phyloP scores from a whole-genome alignment of 805 yeast genomes.

The Zygosaccharomyces gambellarensis region DNA sequence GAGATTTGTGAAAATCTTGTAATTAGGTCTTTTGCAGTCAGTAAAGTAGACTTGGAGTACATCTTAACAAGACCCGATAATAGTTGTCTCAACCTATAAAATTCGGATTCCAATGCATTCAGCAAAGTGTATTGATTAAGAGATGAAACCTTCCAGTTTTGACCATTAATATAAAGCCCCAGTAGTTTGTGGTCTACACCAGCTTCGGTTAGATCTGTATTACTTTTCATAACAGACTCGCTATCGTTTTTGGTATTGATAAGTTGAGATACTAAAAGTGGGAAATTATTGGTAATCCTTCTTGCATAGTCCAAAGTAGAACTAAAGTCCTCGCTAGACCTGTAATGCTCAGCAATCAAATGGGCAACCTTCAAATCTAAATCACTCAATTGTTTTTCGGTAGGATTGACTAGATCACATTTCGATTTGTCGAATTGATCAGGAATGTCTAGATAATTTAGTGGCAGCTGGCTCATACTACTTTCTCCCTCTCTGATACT shows the following conservation, averaged over 20 bases:
- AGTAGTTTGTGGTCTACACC: constrained; percentile 33
- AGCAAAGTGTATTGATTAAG: constrained; percentile 23
- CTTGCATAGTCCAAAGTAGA: constrained; percentile 34
- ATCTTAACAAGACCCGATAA: constrained; percentile 16
- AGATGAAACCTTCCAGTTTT: constrained; percentile 24
- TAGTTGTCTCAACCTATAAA: constrained; percentile 12
- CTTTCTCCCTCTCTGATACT: constrained; percentile 30
- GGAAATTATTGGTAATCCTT: constrained; percentile 39
- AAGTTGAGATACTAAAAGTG: constrained; percentile 28
- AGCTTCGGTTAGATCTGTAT: constrained; percentile 10
- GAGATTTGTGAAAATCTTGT: constrained; percentile 23
- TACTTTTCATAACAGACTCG: constrained; percentile 14
- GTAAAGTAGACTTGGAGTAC: constrained; percentile 23
- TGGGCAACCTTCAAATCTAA: constrained; percentile 69
- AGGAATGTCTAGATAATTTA: constrained; percentile 13
- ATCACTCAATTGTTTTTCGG: constrained; percentile 25
- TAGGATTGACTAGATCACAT: constrained; percentile 17
- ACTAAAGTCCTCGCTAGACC: constrained; percentile 32
- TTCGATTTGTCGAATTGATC: constrained; percentile 37
- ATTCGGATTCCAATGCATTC: constrained; percentile 22
- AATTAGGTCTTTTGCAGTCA: constrained; percentile 19
- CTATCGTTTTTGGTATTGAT: constrained; percentile 8
- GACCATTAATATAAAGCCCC: constrained; percentile 34
- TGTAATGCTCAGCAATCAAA: constrained; percentile 41
- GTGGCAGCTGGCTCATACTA: constrained; percentile 32